Conservation (phyloP, 257 asterid species). For the Verbena officinalis region DNA sequence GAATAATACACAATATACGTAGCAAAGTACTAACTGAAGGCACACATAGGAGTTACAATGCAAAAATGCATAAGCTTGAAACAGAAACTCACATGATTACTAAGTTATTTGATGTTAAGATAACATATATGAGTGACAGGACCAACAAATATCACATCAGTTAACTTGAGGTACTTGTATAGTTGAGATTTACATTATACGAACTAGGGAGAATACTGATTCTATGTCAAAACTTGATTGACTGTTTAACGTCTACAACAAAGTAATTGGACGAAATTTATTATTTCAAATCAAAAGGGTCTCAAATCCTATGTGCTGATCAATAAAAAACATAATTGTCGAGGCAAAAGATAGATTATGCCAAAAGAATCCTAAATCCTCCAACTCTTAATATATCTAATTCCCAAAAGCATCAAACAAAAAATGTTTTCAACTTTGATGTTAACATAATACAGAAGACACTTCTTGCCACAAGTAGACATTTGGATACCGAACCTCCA, state of each 20-base stretch:
- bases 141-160: neutral
- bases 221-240: too few relatives aligned
- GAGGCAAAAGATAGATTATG: neutral
- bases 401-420: neutral
- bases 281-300: neutral
- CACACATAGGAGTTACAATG: neutral
- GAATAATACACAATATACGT: neutral
- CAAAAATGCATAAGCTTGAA: neutral
- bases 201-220: too few relatives aligned
- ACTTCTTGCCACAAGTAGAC: neutral
- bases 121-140: neutral
- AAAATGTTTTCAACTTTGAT: neutral
- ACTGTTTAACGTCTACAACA: too few relatives aligned
- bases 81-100: neutral
- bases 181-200: too few relatives aligned
- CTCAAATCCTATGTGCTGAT: neutral
- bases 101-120: neutral
- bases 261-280: too few relatives aligned
- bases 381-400: too few relatives aligned
- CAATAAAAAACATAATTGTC: neutral
- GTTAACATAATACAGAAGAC: neutral
- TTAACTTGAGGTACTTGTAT: neutral
- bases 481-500: slow-evolving; percentile 3
- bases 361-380: slow-evolving; percentile 8
- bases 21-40: neutral